Evolutionary conservation across 1,284 basidiomycete genomes (phyloP).

Genomic region (Apiotrichum porosum): DNA sequence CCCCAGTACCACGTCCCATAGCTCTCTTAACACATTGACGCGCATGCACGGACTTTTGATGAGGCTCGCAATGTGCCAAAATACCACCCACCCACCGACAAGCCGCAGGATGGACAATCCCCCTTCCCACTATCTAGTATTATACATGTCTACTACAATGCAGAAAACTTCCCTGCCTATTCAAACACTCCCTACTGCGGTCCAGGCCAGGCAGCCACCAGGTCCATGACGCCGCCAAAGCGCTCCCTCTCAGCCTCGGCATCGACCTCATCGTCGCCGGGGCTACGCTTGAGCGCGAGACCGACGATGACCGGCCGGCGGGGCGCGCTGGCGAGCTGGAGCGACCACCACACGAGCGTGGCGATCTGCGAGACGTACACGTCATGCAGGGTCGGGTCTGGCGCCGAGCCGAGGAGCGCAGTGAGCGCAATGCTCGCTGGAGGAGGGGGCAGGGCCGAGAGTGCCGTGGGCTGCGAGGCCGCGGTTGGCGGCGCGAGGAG

Average conservation of each 20-base stretch:
- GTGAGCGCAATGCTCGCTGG: conserved; percentile 68
- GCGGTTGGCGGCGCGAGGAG: conserved; percentile 65
- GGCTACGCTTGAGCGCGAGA: conserved; percentile 51
- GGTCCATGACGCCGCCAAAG: conserved; percentile 64
- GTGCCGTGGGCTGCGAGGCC: conserved; percentile 50
- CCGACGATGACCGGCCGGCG: conserved; percentile 43
- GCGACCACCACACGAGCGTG: conserved; percentile 67
- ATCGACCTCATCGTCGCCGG: conserved; percentile 29
- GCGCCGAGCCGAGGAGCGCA: conserved; percentile 65
- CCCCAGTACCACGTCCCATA: background rate
- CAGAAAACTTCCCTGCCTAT: no score
- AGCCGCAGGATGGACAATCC: no score
- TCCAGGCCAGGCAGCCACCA: conserved; percentile 54
- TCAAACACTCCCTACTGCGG: conserved; percentile 6
- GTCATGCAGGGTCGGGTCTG: conserved; percentile 64
- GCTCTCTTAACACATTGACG: conserved; percentile 4
- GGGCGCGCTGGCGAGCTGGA: conserved; percentile 45
- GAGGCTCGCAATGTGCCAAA: background rate
- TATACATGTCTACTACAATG: background rate
- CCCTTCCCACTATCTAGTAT: background rate
- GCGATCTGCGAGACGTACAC: conserved; percentile 81
- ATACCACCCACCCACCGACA: no score
- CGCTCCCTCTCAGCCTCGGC: conserved; percentile 53
- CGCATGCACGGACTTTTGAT: conserved; percentile 13
- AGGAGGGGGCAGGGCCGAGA: conserved; percentile 63